These are phyloP conservation scores for Aspergillus incahuasiensis DNA, from an alignment of 495 filamentous ascomycete genomes.

Conservation along the genomic window DNA sequence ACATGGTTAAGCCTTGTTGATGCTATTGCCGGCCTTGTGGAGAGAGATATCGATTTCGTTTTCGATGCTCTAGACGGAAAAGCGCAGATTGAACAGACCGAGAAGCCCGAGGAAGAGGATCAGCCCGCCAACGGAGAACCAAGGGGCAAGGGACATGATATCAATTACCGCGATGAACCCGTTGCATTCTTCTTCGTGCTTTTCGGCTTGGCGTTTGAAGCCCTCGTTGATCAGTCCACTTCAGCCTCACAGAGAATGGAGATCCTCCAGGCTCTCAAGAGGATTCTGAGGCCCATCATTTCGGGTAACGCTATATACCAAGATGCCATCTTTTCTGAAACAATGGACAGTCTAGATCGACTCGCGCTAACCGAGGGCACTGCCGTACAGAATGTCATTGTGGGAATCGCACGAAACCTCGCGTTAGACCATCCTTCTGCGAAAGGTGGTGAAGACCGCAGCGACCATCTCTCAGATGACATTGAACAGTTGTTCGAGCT, in stretches of 20 bases:
- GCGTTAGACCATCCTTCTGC: constrained; percentile 89
- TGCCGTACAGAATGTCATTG: constrained; percentile 85
- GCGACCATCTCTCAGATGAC: constrained; percentile 82
- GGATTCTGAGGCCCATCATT: constrained; percentile 91
- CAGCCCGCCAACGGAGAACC: constrained; percentile 35
- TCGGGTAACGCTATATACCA: constrained; percentile 95
- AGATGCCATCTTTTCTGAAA: constrained; percentile 92
- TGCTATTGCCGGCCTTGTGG: constrained; percentile 94
- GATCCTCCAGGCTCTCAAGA: constrained; percentile 86
- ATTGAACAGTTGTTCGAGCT: constrained; percentile 98
- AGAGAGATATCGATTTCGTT: constrained; percentile 94
- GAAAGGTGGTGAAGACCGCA: constrained; percentile 59
- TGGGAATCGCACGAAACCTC: constrained; percentile 85
- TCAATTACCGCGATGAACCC: constrained; percentile 96
- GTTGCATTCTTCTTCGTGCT: constrained; percentile 99
- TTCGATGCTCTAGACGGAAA: constrained; percentile 95
- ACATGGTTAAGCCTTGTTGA: constrained; percentile 96
- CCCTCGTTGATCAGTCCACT: constrained; percentile 74
- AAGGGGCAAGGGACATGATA: constrained; percentile 61
- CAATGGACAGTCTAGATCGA: constrained; percentile 92
- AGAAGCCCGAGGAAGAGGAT: constrained; percentile 34
- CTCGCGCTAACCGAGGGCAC: constrained; percentile 85
- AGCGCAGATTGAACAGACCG: constrained; percentile 25
- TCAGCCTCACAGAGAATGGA: constrained; percentile 77
- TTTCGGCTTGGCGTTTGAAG: constrained; percentile 94